These are phyloP conservation scores for Geotrichum histeridarum DNA, from an alignment of 1,139 yeast genomes.

Conservation along the genomic window DNA sequence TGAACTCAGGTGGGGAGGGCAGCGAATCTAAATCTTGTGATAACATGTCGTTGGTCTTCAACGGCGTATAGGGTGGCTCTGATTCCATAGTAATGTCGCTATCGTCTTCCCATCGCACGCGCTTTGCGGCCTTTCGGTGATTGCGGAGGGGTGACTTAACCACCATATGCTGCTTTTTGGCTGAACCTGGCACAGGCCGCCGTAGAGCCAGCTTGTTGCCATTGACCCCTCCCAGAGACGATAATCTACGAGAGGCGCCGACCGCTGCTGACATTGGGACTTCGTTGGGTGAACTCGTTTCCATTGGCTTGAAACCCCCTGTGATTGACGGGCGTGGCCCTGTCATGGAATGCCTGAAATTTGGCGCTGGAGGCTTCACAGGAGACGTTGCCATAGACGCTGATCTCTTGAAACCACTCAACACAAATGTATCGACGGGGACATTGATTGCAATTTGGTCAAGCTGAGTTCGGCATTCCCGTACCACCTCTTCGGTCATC, in stretches of 20 bases:
- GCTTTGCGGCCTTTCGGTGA: constrained; percentile 25
- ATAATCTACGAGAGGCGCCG: not conserved
- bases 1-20: constrained; percentile 8
- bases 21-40: constrained; percentile 4
- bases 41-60: not conserved
- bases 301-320: too few species aligned
- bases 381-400: constrained; percentile 3
- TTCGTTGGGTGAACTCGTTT: too few species aligned
- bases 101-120: constrained; percentile 33
- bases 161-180: constrained; percentile 15
- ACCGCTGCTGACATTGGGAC: not conserved
- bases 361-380: not conserved
- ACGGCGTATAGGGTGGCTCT: constrained; percentile 6
- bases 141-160: constrained; percentile 24
- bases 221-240: not conserved
- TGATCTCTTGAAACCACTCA: constrained; percentile 5
- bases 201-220: not conserved
- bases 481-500: constrained; percentile 5
- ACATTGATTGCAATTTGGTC: not conserved
- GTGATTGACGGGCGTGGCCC: too few species aligned
- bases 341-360: too few species aligned
- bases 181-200: constrained; percentile 5
- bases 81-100: constrained; percentile 8
- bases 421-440: not conserved
- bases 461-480: constrained; percentile 1